phyloP scores from a whole-genome alignment of 1,139 yeast genomes.

The Candida anutae region DNA sequence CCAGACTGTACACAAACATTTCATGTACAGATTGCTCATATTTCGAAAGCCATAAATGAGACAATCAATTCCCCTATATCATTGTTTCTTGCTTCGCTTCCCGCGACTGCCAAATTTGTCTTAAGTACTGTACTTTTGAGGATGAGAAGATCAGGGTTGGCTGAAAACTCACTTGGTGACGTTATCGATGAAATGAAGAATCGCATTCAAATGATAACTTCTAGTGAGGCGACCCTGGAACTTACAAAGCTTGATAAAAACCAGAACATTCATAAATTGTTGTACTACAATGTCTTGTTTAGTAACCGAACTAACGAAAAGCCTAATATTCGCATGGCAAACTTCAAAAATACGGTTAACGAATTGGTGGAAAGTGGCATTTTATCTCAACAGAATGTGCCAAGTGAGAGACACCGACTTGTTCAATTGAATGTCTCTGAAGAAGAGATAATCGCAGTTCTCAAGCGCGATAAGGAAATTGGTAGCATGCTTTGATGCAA shows the following conservation, averaged over 20 bases:
- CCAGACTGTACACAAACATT: slow-evolving; percentile 27
- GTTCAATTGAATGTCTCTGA: slow-evolving; percentile 62
- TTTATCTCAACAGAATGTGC: slow-evolving; percentile 54
- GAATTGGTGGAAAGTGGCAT: slow-evolving; percentile 78
- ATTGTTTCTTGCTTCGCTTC: slow-evolving; percentile 48
- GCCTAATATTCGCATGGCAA: slow-evolving; percentile 26
- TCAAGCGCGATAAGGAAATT: slow-evolving; percentile 44
- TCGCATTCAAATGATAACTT: slow-evolving; percentile 21
- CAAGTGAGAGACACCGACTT: slow-evolving; percentile 59
- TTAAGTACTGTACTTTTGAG: slow-evolving; percentile 60
- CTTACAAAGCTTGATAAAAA: slow-evolving; percentile 11
- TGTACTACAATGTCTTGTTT: slow-evolving; percentile 13
- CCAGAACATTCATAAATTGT: slow-evolving; percentile 16
- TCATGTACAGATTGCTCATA: slow-evolving; percentile 10
- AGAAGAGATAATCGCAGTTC: slow-evolving; percentile 57
- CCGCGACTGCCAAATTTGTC: slow-evolving; percentile 66
- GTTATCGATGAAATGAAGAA: slow-evolving; percentile 67
- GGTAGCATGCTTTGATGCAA: slow-evolving; percentile 5
- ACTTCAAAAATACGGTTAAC: slow-evolving; percentile 47
- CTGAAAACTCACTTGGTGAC: slow-evolving; percentile 69
- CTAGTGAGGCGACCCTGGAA: slow-evolving; percentile 12
- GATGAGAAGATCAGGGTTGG: slow-evolving; percentile 59
- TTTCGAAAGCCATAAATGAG: slow-evolving; percentile 60
- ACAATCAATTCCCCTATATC: slow-evolving; percentile 69
- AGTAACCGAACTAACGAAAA: slow-evolving; percentile 3